Evolutionary conservation across 352 stramenopile genomes (phyloP).

Genomic region (Lagenidium giganteum): DNA sequence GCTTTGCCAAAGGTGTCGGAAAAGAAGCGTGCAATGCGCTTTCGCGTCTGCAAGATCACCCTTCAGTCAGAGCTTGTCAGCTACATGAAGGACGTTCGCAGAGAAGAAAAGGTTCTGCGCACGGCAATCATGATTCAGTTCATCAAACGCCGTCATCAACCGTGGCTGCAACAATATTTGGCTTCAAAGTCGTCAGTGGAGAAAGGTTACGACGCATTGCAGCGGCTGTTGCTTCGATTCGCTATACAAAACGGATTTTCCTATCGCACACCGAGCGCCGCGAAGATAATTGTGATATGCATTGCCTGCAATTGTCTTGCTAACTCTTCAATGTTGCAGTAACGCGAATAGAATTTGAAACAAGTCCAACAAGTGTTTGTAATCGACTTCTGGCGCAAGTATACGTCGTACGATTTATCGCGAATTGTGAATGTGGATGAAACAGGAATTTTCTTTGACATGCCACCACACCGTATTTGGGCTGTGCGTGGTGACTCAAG

Average conservation of each 20-base stretch:
- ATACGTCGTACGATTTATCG: background rate
- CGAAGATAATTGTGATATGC: no score
- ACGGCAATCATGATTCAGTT: conserved; percentile 1
- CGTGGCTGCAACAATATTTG: conserved; percentile 3
- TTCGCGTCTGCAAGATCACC: no score
- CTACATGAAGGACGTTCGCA: conserved; percentile 6
- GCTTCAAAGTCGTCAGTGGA: background rate
- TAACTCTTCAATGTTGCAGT: background rate
- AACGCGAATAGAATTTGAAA: conserved; percentile 4
- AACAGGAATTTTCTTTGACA: conserved; percentile 13
- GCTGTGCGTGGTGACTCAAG: conserved; percentile 6
- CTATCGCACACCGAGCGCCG: background rate
- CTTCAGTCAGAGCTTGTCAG: background rate
- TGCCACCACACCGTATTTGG: conserved; percentile 7
- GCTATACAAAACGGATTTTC: background rate
- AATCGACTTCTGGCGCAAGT: conserved; percentile 2
- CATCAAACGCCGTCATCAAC: background rate
- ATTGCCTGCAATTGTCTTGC: no score
- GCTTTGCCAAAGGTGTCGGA: no score
- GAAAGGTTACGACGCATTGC: background rate
- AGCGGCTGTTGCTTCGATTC: conserved; percentile 1
- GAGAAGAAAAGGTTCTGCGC: background rate
- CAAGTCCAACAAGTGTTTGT: background rate
- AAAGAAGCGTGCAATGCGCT: no score
- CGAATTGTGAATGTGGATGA: conserved; percentile 19